Percentiles rank a stretch among this genome's conserved stretches.
These are phyloP conservation scores for Peniophora sp. DNA, from an alignment of 1,284 basidiomycete genomes.

Conservation along the genomic window DNA sequence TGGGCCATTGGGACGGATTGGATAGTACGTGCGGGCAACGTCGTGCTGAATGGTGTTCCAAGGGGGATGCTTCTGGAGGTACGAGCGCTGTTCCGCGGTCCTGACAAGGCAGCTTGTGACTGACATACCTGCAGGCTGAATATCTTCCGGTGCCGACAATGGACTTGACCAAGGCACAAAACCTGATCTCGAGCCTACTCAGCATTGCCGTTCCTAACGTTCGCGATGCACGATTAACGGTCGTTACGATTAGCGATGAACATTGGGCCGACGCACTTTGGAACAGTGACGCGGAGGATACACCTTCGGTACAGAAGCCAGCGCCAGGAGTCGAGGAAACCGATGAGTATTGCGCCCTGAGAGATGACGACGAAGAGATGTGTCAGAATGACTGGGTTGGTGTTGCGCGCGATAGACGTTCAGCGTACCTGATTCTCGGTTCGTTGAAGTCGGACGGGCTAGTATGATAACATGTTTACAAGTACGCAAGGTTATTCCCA, in stretches of 20 bases:
- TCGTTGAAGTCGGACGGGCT: conserved; percentile 64
- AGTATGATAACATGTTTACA: conserved; percentile 26
- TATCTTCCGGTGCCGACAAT: conserved; percentile 66
- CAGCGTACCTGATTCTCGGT: conserved; percentile 70
- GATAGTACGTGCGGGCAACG: conserved; percentile 73
- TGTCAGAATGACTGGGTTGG: conserved; percentile 64
- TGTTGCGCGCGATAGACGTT: conserved; percentile 65
- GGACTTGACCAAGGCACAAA: conserved; percentile 58
- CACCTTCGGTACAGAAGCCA: conserved; percentile 14
- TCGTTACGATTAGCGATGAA: conserved; percentile 62
- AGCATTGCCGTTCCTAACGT: conserved; percentile 66
- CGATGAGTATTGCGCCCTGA: conserved; percentile 47
- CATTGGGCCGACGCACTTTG: conserved; percentile 75
- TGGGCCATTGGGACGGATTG: conserved; percentile 72
- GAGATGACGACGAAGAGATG: conserved; percentile 41
- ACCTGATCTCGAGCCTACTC: conserved; percentile 63
- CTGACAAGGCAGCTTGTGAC: not conserved
- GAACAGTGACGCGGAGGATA: conserved; percentile 58
- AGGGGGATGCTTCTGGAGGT: conserved; percentile 79
- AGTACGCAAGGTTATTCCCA: too few relatives aligned
- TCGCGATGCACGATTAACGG: conserved; percentile 59
- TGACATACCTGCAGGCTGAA: conserved; percentile 50
- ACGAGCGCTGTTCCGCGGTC: conserved; percentile 8
- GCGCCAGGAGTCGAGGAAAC: conserved; percentile 6
- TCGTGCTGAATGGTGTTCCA: conserved; percentile 57